Conservation (phyloP, 768 basidiomycete genomes). For the Porphyrellus cyaneotinctus region DNA sequence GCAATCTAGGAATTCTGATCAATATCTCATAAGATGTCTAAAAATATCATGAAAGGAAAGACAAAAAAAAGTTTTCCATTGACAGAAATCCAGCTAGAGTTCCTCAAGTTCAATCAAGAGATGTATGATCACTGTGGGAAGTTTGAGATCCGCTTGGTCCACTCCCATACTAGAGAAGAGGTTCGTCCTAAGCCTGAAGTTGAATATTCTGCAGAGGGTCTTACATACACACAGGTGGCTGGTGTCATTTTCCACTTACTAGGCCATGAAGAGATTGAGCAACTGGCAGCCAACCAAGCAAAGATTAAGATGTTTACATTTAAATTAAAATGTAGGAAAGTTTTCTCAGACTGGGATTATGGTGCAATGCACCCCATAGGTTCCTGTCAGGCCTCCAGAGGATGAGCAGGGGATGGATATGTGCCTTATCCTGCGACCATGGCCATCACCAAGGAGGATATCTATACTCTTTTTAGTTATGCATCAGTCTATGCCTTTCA, state of each 20-base stretch:
- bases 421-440: neutral
- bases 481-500: neutral
- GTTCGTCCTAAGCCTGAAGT: neutral
- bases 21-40: no score
- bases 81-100: accelerated
- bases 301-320: neutral
- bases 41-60: no score
- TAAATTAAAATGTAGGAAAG: neutral
- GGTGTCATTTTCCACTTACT: neutral
- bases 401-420: neutral
- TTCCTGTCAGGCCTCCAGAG: neutral
- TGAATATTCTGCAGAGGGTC: neutral
- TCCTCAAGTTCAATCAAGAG: neutral
- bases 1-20: no score
- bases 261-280: accelerated
- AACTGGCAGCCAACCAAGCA: neutral
- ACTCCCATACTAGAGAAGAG: neutral
- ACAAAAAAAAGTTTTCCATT: no score
- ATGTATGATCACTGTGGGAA: neutral
- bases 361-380: neutral
- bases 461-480: neutral
- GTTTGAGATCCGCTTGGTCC: neutral
- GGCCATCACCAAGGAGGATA: neutral
- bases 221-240: neutral
- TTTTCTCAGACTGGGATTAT: neutral